A percentile compares a stretch with the other conserved stretches of the same genome.
These are phyloP conservation scores for Yarrowia yakushimensis DNA, from an alignment of 805 yeast genomes.

Conservation along the genomic window DNA sequence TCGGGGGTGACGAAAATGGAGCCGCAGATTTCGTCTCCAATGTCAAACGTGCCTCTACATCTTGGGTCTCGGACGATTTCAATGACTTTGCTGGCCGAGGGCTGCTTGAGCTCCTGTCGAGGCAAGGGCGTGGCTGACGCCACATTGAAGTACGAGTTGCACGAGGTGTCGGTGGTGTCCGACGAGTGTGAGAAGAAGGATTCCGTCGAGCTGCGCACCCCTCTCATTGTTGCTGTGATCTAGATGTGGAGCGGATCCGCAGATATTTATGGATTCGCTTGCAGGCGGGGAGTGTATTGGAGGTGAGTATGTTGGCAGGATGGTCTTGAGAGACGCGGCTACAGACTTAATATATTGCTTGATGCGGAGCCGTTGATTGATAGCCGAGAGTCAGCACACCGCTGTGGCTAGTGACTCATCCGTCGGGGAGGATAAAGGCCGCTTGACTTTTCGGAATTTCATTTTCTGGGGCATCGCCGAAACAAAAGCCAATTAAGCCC, in stretches of 20 bases:
- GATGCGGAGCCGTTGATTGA: not conserved
- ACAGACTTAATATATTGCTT: too few relatives aligned
- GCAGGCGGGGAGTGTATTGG: not conserved
- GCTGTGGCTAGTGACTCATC: slow-evolving; percentile 23
- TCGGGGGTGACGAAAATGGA: slow-evolving; percentile 6
- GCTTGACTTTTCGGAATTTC: not conserved
- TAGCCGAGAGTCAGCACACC: not conserved
- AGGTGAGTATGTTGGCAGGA: not conserved
- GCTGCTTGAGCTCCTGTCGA: slow-evolving; percentile 18
- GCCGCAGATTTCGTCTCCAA: slow-evolving; percentile 22
- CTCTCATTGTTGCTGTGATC: not conserved
- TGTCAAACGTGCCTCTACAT: slow-evolving; percentile 11
- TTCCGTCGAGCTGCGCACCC: slow-evolving; percentile 4
- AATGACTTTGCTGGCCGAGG: not conserved
- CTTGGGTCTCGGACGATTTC: slow-evolving; percentile 20
- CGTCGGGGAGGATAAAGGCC: not conserved
- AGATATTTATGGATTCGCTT: not conserved
- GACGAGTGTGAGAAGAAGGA: slow-evolving; percentile 19
- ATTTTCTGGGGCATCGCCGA: slow-evolving; percentile 16
- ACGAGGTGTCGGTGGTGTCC: slow-evolving; percentile 23
- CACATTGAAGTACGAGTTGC: slow-evolving; percentile 19
- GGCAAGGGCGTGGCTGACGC: slow-evolving; percentile 12
- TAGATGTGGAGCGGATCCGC: too few relatives aligned
- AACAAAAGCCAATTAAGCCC: not conserved
- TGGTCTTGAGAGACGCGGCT: slow-evolving; percentile 20